phyloP scores from a whole-genome alignment of 768 basidiomycete genomes.

The Boletus coccyginus region DNA sequence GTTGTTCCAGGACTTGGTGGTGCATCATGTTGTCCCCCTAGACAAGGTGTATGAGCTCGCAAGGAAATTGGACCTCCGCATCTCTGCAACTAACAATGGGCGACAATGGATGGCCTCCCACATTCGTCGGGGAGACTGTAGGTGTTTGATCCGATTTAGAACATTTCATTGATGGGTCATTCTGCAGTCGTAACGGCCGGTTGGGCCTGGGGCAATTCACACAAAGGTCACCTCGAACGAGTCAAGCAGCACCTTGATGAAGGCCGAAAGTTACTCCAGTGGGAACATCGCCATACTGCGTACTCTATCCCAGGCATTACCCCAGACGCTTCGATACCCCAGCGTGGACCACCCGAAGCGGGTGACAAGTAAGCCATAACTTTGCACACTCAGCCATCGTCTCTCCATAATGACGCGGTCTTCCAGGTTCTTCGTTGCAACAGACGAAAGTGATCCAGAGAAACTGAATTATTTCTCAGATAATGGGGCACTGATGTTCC shows the following conservation, averaged over 20 bases:
- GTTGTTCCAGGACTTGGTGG: slow-evolving; percentile 22
- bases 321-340: slow-evolving; percentile 10
- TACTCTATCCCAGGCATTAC: slow-evolving; percentile 19
- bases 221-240: slow-evolving; percentile 33
- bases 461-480: slow-evolving; percentile 29
- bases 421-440: slow-evolving; percentile 31
- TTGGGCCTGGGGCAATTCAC: slow-evolving; percentile 34
- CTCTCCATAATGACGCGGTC: neutral
- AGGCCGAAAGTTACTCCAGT: slow-evolving; percentile 29
- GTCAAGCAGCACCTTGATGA: slow-evolving; percentile 29
- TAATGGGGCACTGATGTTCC: slow-evolving; percentile 36
- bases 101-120: slow-evolving; percentile 38
- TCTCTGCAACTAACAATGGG: slow-evolving; percentile 24
- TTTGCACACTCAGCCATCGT: neutral
- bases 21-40: slow-evolving; percentile 23
- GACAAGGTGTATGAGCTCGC: slow-evolving; percentile 26
- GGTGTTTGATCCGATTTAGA: neutral
- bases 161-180: neutral
- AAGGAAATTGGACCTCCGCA: slow-evolving; percentile 19
- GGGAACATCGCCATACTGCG: slow-evolving; percentile 7
- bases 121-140: slow-evolving; percentile 40
- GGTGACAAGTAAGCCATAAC: slow-evolving; percentile 15
- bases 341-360: slow-evolving; percentile 14
- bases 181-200: slow-evolving; percentile 24
- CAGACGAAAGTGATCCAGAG: slow-evolving; percentile 37